phyloP scores from a whole-genome alignment of 2,329 filamentous ascomycete genomes.

The Penicillium decumbens region DNA sequence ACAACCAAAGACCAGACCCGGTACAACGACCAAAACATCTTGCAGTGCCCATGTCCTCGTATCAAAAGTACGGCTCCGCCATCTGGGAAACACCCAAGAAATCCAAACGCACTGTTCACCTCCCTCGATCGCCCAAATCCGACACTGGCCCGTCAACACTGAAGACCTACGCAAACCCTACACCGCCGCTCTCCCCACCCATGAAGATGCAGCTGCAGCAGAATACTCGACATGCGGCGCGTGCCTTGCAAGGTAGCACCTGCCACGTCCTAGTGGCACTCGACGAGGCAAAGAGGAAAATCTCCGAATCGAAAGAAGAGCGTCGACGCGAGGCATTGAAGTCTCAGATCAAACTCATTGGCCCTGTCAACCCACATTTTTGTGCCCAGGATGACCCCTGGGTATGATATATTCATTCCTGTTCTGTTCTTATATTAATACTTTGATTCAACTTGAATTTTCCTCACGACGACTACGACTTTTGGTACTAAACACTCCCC shows the following conservation, averaged over 20 bases:
- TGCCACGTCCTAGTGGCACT: conserved; percentile 28
- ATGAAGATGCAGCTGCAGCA: conserved; percentile 22
- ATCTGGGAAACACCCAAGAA: conserved; percentile 33
- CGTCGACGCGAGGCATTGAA: conserved; percentile 38
- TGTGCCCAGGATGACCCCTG: conserved; percentile 27
- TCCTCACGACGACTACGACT: not conserved
- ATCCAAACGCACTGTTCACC: conserved; percentile 20
- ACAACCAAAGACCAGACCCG: not conserved
- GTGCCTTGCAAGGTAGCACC: conserved; percentile 25
- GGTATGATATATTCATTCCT: conserved; percentile 19
- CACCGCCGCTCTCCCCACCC: conserved; percentile 18
- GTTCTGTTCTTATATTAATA: conserved; percentile 5
- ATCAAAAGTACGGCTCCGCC: conserved; percentile 36
- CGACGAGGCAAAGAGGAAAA: conserved; percentile 33
- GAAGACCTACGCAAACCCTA: conserved; percentile 5
- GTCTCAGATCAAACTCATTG: conserved; percentile 39
- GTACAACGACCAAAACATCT: conserved; percentile 24
- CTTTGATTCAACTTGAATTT: conserved; percentile 3
- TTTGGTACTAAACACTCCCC: not conserved
- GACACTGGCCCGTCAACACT: conserved; percentile 3
- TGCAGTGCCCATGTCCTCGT: conserved; percentile 33
- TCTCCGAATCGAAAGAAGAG: conserved; percentile 33
- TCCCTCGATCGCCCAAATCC: not conserved
- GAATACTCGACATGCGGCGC: conserved; percentile 25
- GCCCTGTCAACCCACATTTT: conserved; percentile 33